These are phyloP conservation scores for Alloteropsis angusta DNA, from an alignment of 202 grass and related monocot genomes.

Conservation along the genomic window DNA sequence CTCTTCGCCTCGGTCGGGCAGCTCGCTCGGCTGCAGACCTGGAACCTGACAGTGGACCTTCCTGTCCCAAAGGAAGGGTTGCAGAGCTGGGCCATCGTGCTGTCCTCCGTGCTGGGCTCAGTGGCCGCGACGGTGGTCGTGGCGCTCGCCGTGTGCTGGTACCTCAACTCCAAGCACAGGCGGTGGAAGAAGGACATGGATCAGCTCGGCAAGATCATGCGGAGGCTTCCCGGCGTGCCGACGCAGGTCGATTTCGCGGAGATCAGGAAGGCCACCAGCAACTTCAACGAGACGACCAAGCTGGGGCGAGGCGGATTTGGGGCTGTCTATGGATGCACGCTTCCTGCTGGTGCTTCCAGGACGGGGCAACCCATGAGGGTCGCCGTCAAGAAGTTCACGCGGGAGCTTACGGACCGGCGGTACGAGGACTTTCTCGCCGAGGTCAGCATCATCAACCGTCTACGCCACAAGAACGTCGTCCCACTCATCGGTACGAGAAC, in stretches of 20 bases:
- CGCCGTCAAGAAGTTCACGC: slow-evolving; percentile 13
- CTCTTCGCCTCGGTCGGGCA: neutral
- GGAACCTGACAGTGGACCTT: neutral
- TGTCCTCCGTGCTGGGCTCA: neutral
- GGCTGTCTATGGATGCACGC: neutral
- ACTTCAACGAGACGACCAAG: neutral
- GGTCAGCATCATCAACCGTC: slow-evolving; percentile 23
- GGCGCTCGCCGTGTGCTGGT: neutral
- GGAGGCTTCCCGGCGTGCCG: neutral
- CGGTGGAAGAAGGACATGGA: neutral
- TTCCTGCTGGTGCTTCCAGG: neutral
- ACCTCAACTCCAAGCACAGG: neutral
- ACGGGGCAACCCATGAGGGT: neutral
- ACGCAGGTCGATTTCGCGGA: neutral
- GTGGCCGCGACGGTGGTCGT: no score
- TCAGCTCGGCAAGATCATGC: neutral
- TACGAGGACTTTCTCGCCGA: slow-evolving; percentile 16
- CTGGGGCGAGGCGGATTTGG: neutral
- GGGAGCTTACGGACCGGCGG: neutral
- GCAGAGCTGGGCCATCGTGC: neutral
- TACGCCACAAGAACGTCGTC: slow-evolving; percentile 14
- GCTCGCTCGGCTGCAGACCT: neutral
- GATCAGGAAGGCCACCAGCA: neutral
- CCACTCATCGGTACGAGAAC: neutral
- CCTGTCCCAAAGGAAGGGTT: neutral